Evolutionary conservation across 345 rosid genomes (phyloP).

Genomic region (Gossypium longicalyx): DNA sequence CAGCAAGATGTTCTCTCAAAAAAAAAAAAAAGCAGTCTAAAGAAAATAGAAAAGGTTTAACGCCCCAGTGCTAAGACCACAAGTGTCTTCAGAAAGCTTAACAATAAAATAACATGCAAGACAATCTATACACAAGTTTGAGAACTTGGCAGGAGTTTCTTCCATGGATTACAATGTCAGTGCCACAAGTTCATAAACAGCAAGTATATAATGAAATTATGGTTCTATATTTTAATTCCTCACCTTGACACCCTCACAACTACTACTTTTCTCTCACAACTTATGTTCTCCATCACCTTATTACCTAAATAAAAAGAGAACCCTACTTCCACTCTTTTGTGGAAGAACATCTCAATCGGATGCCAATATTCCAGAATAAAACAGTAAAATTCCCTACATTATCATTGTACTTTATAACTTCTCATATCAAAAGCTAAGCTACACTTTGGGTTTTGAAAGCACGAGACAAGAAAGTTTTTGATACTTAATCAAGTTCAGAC

Average conservation of each 20-base stretch:
- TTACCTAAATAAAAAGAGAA: not conserved
- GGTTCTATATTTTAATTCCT: not conserved
- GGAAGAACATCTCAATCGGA: not conserved
- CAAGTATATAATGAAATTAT: not conserved
- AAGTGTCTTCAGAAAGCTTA: not conserved
- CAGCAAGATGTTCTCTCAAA: not conserved
- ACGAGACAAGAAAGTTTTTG: too few species aligned
- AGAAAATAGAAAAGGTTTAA: not conserved
- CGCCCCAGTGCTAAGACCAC: not conserved
- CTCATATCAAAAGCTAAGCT: too few species aligned
- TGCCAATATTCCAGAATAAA: conserved; percentile 1
- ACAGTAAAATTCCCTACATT: too few species aligned
- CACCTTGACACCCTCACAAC: not conserved
- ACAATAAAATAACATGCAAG: not conserved
- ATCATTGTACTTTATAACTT: too few species aligned
- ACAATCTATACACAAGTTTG: not conserved
- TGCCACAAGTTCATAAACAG: too few species aligned
- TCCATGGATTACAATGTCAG: not conserved
- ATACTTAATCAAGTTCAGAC: too few species aligned
- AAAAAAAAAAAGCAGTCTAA: not conserved
- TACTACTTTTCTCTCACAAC: not conserved
- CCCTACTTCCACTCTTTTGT: not conserved
- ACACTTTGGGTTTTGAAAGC: too few species aligned
- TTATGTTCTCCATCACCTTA: not conserved
- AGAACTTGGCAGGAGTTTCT: not conserved